Percentiles rank a stretch among this genome's conserved stretches.
These are phyloP conservation scores for Podospora appendiculata DNA, from an alignment of 495 filamentous ascomycete species.

Conservation along the genomic window DNA sequence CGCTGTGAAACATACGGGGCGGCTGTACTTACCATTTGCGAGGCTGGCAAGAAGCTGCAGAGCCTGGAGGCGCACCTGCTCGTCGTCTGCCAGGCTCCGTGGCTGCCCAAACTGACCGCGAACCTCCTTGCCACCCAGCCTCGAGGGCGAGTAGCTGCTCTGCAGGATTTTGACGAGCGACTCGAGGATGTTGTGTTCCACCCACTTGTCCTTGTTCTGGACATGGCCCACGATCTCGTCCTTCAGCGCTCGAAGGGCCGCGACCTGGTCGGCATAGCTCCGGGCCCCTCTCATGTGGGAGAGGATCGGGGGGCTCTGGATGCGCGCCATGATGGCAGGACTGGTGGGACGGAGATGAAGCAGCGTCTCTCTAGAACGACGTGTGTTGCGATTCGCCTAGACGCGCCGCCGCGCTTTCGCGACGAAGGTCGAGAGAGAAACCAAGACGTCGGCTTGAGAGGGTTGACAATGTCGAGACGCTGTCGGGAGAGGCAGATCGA, in stretches of 20 bases:
- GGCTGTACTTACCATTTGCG: constrained; percentile 58
- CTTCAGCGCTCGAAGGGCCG: constrained; percentile 65
- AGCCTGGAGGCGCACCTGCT: constrained; percentile 66
- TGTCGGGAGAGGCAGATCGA: too few relatives aligned
- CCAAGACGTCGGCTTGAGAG: too few relatives aligned
- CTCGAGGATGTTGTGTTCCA: constrained; percentile 61
- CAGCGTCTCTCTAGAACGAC: background rate
- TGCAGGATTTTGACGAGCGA: constrained; percentile 56
- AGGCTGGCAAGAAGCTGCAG: constrained; percentile 75
- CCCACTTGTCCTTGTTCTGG: constrained; percentile 72
- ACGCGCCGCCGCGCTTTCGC: too few relatives aligned
- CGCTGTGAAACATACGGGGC: background rate
- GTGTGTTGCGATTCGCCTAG: too few relatives aligned
- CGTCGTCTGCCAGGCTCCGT: constrained; percentile 38
- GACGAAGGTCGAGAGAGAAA: too few relatives aligned
- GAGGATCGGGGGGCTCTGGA: constrained; percentile 40
- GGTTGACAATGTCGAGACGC: too few relatives aligned
- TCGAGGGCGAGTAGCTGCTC: constrained; percentile 15
- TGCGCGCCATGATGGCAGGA: constrained; percentile 17
- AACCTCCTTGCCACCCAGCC: constrained; percentile 28
- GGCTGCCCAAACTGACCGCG: constrained; percentile 15
- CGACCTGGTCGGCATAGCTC: constrained; percentile 52
- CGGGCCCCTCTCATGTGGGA: constrained; percentile 54
- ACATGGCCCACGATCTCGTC: constrained; percentile 86
- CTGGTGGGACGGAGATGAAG: background rate